Conservation (phyloP, 2,329 filamentous ascomycete genomes). For the Alternaria sp. region DNA sequence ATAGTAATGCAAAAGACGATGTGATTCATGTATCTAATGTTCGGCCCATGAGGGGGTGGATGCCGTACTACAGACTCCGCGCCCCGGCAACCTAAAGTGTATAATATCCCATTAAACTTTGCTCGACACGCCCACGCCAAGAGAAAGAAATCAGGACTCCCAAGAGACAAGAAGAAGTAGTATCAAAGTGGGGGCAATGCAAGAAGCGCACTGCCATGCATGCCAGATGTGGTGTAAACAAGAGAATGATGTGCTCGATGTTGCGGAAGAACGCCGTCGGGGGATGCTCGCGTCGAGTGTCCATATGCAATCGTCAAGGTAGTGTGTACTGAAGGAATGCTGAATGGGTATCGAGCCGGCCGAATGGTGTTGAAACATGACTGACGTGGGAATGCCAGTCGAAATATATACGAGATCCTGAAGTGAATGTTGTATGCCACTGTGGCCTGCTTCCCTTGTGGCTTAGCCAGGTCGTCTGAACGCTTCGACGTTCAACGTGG, state of each 20-base stretch:
- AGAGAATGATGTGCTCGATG: conserved; percentile 1
- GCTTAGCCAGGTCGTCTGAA: conserved; percentile 57
- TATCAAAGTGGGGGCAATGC: conserved; percentile 18
- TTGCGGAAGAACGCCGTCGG: conserved; percentile 14
- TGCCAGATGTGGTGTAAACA: conserved; percentile 20
- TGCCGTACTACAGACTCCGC: not conserved
- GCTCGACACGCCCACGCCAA: not conserved
- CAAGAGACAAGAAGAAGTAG: not conserved
- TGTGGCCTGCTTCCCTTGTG: not conserved
- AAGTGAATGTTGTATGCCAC: not conserved
- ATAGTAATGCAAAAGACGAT: not conserved
- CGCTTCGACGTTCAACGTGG: conserved; percentile 68
- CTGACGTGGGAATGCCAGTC: not conserved
- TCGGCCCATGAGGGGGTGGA: not conserved
- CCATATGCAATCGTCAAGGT: conserved; percentile 27
- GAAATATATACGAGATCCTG: conserved; percentile 5
- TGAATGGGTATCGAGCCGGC: conserved; percentile 26
- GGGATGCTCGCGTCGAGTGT: conserved; percentile 7
- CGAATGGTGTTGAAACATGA: conserved; percentile 14
- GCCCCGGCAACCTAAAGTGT: not conserved
- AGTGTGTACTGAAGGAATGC: conserved; percentile 1
- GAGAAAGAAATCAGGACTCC: not conserved
- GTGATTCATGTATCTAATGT: not conserved
- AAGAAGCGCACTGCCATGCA: conserved; percentile 37
- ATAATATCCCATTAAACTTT: not conserved